Base-by-base conservation (phyloP, 208 protist species). In the Crithidia expoeki region DNA sequence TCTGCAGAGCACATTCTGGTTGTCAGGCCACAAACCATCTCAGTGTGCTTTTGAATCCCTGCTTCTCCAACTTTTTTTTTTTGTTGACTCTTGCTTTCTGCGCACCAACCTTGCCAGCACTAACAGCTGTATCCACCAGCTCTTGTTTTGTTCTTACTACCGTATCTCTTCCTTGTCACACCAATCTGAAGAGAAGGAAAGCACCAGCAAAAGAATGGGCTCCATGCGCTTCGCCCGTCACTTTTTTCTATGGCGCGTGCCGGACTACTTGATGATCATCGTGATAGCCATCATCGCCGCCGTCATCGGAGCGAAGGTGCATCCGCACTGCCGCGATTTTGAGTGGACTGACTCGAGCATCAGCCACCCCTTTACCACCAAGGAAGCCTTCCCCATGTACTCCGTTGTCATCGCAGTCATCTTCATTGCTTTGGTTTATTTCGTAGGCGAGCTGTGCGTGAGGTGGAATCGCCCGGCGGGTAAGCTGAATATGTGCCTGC, bases 291-390 rank as follows among this genome's bases (percentile, higher is more conserved):
- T 71, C 28, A 53, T 76, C 7, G 63, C 63, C 11, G 25, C 51
- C 14, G 1, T 91, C 11, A 1, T 81, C 2, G 33, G n/a, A 0
- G 19, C 49, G 4, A 64, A 73, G 51, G 72, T 80, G 12, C 33
- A 10, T 1, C 77, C 84, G 6, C 79, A 89, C 72, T 95, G 90
- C 78, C 84, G 87, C 49, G 33, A 77, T 7, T 91, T 94, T 50
- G 59, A 85, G 30, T 96, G 90, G 88, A 50, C 51, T 12, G 90
- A 96, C 65, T 58, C 81, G 9, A 76, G 67, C 27, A 94, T 96
- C 50, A 55, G 57, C 34, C 80, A 93, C 66, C 84, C 88, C 2
- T 68, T 74, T 5, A 27, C 63, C 2, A 57, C 47, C 1, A 60
- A 44, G 11, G 74, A 91, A 49, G 83, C 73, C 1, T 94, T 96